Conservation (phyloP, 768 basidiomycete species). For the Suillus cothurnatus region DNA sequence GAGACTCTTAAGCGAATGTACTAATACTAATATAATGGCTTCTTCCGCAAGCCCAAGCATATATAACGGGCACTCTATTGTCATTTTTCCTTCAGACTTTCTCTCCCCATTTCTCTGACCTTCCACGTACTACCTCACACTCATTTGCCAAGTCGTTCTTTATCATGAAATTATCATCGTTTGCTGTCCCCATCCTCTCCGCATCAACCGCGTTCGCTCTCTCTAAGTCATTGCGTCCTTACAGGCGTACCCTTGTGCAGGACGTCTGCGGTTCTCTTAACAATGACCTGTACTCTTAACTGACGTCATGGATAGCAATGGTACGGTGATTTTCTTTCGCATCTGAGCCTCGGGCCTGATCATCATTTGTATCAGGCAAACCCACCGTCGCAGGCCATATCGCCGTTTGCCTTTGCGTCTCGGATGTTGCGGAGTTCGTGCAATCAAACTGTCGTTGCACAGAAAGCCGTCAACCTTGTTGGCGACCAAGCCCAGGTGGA, state of each 20-base stretch:
- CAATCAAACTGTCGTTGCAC: slow-evolving; percentile 23
- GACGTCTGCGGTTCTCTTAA: slow-evolving; percentile 22
- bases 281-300: slow-evolving; percentile 20
- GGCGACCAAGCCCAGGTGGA: slow-evolving; percentile 24
- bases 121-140: background rate
- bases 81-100: background rate
- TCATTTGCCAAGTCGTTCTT: slow-evolving; percentile 10
- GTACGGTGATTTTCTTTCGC: slow-evolving; percentile 3
- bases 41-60: background rate
- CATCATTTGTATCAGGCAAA: slow-evolving; percentile 16
- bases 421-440: slow-evolving; percentile 28
- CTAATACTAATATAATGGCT: slow-evolving; percentile 1
- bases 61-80: slow-evolving; percentile 10
- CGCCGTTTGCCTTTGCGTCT: slow-evolving; percentile 31
- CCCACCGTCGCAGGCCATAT: slow-evolving; percentile 28
- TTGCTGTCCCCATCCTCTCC: slow-evolving; percentile 22
- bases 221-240: slow-evolving; percentile 7
- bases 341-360: background rate
- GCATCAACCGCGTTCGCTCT: slow-evolving; percentile 20
- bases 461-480: slow-evolving; percentile 24
- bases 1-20: slow-evolving; percentile 1
- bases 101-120: background rate
- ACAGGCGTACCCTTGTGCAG: slow-evolving; percentile 5
- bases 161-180: slow-evolving; percentile 20
- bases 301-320: slow-evolving; percentile 14